Conservation (phyloP, 148 eudicot genomes). For the Camellia japonica region DNA sequence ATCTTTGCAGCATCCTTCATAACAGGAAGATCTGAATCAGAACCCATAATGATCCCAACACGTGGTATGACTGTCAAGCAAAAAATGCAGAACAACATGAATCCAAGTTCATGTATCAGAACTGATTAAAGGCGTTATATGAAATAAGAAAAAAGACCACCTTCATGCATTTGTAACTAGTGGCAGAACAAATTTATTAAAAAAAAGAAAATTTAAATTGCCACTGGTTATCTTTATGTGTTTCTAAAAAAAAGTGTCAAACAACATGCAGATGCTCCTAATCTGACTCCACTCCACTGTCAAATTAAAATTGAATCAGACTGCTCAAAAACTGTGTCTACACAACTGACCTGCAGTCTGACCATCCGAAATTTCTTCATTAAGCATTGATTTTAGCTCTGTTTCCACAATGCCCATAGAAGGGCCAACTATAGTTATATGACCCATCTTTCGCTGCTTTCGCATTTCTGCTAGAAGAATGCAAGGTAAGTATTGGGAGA, state of each 20-base stretch:
- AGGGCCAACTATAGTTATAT: too few species aligned
- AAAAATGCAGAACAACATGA: slow-evolving; percentile 1
- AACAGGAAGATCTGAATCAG: slow-evolving; percentile 83
- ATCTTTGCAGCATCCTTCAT: too few species aligned
- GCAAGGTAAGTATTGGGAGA: too few species aligned
- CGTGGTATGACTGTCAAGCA: slow-evolving; percentile 46
- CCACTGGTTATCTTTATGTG: background rate
- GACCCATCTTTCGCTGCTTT: too few species aligned
- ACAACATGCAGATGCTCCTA: background rate
- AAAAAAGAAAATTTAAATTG: too few species aligned
- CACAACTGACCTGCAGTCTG: too few species aligned
- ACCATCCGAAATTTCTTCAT: too few species aligned
- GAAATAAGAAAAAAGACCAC: too few species aligned
- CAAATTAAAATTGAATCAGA: background rate
- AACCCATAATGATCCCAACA: slow-evolving; percentile 97
- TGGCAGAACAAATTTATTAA: background rate
- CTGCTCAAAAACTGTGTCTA: background rate
- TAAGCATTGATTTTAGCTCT: too few species aligned
- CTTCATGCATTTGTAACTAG: background rate
- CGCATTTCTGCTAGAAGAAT: too few species aligned
- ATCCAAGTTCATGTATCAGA: background rate
- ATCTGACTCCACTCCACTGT: background rate
- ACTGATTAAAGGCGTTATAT: background rate
- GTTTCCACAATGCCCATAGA: too few species aligned
- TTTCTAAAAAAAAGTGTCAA: background rate